Evolutionary conservation across 495 filamentous ascomycete genomes (phyloP), one percentile per base, ranked within the genome.

Genomic region (Lophium mytilinum): DNA sequence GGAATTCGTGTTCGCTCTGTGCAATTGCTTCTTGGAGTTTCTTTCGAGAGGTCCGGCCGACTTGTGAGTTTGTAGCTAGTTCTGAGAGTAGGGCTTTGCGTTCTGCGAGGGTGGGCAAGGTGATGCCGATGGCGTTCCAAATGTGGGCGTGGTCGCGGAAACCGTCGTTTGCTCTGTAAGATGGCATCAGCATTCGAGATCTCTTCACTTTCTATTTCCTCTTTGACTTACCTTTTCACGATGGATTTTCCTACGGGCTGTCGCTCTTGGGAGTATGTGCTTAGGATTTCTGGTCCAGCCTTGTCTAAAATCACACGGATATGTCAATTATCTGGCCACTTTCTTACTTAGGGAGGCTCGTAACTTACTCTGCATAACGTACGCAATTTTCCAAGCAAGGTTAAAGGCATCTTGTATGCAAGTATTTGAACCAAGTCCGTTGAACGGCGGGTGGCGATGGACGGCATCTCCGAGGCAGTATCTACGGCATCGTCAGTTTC

Each of bases 331-430:
- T 12, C 4, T 12, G 39, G 39, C 9, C 17, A 14, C 9, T 41
- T 9, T 41, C 9, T 41, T 41, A 14, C 17, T 41, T 41, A 3
- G 55, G 1, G 33, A 41, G 21, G 47, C 35, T 5, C n/a, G 24
- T 18, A 37, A 37, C 9, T n/a, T 11, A n/a, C 41, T 40, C 46
- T 56, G 42, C 43, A 77, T 51, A 0, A 80, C 77, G 45, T 71
- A 73, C 0, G 78, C 77, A 18, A 80, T 61, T 53, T 82, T 82
- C 78, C 78, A 82, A 9, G 78, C 78, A 10, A 82, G 61, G 50
- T 82, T 81, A 56, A 72, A 79, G 0, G 77, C 73, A 58, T 82
- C 79, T 68, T 80, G 76, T 6, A 80, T 72, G 56, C 77, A 80
- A 14, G 76, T 80, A 50, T 82, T 82, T 15, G 69, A 72, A 10